Conservation (phyloP, 768 basidiomycete species). For the Cubamyces lactineus region DNA sequence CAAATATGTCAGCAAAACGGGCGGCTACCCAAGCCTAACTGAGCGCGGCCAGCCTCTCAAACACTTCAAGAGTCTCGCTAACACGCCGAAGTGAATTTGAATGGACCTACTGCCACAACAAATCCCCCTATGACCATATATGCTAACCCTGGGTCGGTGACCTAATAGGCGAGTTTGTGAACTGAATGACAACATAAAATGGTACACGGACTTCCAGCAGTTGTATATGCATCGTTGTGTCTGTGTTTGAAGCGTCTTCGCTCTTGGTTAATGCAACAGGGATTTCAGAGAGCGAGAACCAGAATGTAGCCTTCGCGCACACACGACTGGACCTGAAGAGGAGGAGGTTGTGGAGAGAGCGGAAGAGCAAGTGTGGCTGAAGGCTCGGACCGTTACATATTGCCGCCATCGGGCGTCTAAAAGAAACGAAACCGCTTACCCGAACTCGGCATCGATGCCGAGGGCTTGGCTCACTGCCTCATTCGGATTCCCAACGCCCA, state of each 20-base stretch:
- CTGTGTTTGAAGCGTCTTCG: not conserved
- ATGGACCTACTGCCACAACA: constrained; percentile 45
- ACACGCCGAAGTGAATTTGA: not conserved
- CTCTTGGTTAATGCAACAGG: not conserved
- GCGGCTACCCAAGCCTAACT: not conserved
- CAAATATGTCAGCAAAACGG: not conserved
- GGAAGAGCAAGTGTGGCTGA: constrained; percentile 3
- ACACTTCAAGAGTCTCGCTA: not conserved
- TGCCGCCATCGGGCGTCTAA: constrained; percentile 3
- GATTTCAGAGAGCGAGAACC: too few relatives aligned
- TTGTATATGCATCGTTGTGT: constrained; percentile 15
- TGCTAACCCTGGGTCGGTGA: constrained; percentile 53
- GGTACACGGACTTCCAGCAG: constrained; percentile 35
- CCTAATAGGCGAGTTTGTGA: constrained; percentile 45
- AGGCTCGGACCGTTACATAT: not conserved
- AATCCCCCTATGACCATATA: constrained; percentile 68
- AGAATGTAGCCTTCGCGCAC: not conserved
- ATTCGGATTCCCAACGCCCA: not conserved
- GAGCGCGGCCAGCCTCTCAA: not conserved
- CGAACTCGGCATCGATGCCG: not conserved
- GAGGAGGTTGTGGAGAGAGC: not conserved
- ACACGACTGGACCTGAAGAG: not conserved
- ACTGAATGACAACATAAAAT: constrained; percentile 13
- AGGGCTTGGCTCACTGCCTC: not conserved
- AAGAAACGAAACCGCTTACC: not conserved